Conservation (phyloP, 805 yeast species). For the Cyberlindnera petersonii region DNA sequence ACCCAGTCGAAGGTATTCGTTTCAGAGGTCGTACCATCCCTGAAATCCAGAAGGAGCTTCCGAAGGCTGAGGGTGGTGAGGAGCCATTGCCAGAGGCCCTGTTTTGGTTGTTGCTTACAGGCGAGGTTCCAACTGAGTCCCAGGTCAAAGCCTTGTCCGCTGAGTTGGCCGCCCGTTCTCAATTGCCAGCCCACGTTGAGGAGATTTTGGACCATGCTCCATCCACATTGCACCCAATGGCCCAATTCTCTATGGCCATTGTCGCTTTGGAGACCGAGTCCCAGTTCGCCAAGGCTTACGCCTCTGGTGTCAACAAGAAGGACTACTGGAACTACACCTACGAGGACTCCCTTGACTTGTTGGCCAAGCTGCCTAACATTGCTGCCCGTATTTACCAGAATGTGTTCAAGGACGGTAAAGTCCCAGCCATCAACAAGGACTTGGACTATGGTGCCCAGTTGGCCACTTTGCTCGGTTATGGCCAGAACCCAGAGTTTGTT, state of each 20-base stretch:
- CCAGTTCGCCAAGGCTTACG: slow-evolving; percentile 81
- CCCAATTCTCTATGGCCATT: slow-evolving; percentile 80
- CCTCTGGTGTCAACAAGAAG: slow-evolving; percentile 75
- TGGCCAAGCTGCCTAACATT: slow-evolving; percentile 78
- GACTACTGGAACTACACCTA: slow-evolving; percentile 82
- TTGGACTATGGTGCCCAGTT: slow-evolving; percentile 66
- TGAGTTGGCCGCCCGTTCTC: slow-evolving; percentile 75
- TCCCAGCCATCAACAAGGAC: slow-evolving; percentile 44
- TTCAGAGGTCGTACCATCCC: slow-evolving; percentile 84
- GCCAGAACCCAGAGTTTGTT: slow-evolving; percentile 61
- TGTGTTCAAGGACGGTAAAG: slow-evolving; percentile 77
- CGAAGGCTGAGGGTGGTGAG: slow-evolving; percentile 63
- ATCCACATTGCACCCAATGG: slow-evolving; percentile 80
- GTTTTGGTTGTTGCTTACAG: slow-evolving; percentile 79
- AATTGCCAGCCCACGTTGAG: slow-evolving; percentile 73
- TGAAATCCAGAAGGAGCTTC: slow-evolving; percentile 67
- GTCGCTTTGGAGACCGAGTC: slow-evolving; percentile 81
- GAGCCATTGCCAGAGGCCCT: slow-evolving; percentile 77
- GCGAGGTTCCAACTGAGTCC: slow-evolving; percentile 71
- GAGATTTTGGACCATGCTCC: slow-evolving; percentile 73
- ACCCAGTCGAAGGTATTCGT: slow-evolving; percentile 81
- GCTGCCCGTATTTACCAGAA: slow-evolving; percentile 84
- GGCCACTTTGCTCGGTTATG: slow-evolving; percentile 54
- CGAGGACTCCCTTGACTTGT: slow-evolving; percentile 74
- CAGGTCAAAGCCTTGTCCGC: slow-evolving; percentile 70